Evolutionary conservation across 768 basidiomycete genomes (phyloP).

Genomic region (Hysterangium stoloniferum): DNA sequence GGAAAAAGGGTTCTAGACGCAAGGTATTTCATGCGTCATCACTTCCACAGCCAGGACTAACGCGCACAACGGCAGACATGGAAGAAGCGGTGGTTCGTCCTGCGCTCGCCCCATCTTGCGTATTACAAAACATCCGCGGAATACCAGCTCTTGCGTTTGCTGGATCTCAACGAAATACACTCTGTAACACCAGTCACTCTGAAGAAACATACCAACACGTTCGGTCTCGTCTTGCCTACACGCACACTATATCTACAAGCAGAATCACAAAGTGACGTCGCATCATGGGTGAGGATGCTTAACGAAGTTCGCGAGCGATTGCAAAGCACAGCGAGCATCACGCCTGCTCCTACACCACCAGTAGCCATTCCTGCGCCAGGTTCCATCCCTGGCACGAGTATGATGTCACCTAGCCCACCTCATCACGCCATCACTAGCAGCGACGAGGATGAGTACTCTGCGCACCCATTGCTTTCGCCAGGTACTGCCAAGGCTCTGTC

Average conservation of each 20-base stretch:
- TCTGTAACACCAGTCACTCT: conserved; percentile 80
- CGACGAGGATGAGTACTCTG: conserved; percentile 67
- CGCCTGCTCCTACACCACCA: conserved; percentile 36
- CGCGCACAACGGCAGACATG: conserved; percentile 66
- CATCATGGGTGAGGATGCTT: conserved; percentile 77
- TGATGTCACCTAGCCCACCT: conserved; percentile 18
- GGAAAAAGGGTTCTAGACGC: conserved; percentile 96
- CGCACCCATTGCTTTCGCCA: conserved; percentile 29
- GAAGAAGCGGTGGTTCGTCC: conserved; percentile 99
- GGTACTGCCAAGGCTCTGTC: conserved; percentile 24
- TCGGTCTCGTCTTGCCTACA: conserved; percentile 84
- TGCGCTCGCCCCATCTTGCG: conserved; percentile 84
- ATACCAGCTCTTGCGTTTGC: conserved; percentile 83
- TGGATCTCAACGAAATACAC: conserved; percentile 84
- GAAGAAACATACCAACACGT: conserved; percentile 83
- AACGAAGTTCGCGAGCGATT: conserved; percentile 66
- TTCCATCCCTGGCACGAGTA: conserved; percentile 18
- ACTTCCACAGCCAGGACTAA: conserved; percentile 5
- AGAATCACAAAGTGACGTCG: conserved; percentile 57
- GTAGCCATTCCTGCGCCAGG: conserved; percentile 22
- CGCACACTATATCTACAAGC: conserved; percentile 93
- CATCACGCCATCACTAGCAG: conserved; percentile 58
- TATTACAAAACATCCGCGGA: conserved; percentile 97
- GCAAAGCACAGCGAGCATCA: conserved; percentile 42
- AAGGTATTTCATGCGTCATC: conserved; percentile 53